These are phyloP conservation scores for Chlamydomonas sp. DNA, from an alignment of 139 green algal species.

Conservation along the genomic window DNA sequence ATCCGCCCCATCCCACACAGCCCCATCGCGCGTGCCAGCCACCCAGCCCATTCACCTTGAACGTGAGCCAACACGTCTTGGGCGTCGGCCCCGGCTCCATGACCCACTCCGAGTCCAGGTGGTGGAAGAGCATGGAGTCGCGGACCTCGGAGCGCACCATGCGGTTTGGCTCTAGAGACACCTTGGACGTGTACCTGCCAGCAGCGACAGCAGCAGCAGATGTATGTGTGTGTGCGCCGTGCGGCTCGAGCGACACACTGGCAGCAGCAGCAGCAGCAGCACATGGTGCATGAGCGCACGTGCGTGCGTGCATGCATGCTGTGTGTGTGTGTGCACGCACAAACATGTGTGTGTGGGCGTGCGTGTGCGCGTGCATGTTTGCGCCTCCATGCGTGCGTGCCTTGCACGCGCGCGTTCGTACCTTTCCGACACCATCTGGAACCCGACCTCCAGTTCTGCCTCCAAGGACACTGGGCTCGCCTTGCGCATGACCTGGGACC, in stretches of 20 bases:
- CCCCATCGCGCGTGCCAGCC: too few relatives aligned
- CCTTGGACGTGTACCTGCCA: constrained; percentile 9
- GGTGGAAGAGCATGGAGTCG: constrained; percentile 14
- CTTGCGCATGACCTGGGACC: constrained; percentile 42
- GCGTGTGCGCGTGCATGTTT: too few relatives aligned
- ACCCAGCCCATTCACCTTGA: too few relatives aligned
- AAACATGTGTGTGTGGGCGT: too few relatives aligned
- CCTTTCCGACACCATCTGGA: constrained; percentile 54
- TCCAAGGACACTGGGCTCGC: constrained; percentile 43
- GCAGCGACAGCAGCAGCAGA: background rate
- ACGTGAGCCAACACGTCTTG: background rate
- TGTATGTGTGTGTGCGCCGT: too few relatives aligned
- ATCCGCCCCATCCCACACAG: too few relatives aligned
- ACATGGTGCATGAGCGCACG: too few relatives aligned
- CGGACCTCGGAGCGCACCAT: background rate
- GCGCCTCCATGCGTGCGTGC: too few relatives aligned
- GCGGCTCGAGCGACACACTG: too few relatives aligned
- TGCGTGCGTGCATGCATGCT: too few relatives aligned
- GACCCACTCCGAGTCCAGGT: constrained; percentile 8
- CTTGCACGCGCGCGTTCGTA: constrained; percentile 3
- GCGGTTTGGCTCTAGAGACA: background rate
- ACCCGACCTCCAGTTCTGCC: constrained; percentile 89
- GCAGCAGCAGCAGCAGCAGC: too few relatives aligned
- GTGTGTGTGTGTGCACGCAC: too few relatives aligned
- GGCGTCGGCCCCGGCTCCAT: background rate